A percentile compares a stretch with the other conserved stretches of the same genome.
These are phyloP conservation scores for Erythrophleum fordii DNA, from an alignment of 306 rosid genomes.

Conservation along the genomic window DNA sequence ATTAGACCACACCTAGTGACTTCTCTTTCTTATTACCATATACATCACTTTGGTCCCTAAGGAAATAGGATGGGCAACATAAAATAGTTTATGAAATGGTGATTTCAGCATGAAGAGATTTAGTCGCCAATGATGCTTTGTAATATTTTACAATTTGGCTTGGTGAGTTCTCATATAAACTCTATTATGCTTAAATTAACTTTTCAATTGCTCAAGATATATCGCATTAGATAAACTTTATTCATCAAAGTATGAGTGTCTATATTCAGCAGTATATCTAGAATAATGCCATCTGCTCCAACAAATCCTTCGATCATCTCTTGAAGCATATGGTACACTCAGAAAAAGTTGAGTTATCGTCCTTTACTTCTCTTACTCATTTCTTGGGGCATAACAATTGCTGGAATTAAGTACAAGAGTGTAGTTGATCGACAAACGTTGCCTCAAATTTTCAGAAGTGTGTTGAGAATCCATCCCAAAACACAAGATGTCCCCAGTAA, in stretches of 20 bases:
- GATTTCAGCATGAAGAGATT: background rate
- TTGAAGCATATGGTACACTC: background rate
- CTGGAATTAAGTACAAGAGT: background rate
- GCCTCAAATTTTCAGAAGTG: background rate
- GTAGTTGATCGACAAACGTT: background rate
- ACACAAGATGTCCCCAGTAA: constrained; percentile 10
- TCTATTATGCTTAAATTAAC: constrained; percentile 2
- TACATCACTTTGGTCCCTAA: constrained; percentile 5
- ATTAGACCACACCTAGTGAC: background rate
- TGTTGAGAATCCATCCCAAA: background rate
- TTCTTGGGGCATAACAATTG: background rate
- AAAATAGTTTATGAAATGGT: background rate
- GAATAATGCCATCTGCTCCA: background rate
- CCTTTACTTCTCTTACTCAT: background rate
- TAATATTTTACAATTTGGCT: constrained; percentile 7
- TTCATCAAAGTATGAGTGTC: background rate
- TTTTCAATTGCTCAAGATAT: constrained; percentile 20
- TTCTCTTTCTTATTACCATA: background rate
- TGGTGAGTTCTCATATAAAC: constrained; percentile 16
- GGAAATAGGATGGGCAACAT: background rate
- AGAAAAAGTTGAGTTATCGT: background rate
- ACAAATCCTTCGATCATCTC: background rate
- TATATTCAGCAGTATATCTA: constrained; percentile 15
- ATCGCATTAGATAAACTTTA: background rate
- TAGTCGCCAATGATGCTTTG: background rate